Conservation (phyloP, 768 basidiomycete species). For the Lactifluus subvellereus region DNA sequence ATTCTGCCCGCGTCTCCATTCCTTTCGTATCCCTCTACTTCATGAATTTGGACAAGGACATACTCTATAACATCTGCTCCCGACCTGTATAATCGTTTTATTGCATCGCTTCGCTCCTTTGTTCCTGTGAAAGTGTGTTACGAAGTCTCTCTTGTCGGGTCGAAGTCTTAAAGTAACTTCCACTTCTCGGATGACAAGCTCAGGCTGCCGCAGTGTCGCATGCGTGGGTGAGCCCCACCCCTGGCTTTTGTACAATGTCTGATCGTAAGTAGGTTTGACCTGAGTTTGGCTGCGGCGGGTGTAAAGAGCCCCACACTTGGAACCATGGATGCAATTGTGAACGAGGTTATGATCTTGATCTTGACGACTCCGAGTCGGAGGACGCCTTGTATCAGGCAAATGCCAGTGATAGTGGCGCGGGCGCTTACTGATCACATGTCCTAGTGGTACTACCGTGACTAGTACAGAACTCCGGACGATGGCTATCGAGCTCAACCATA, state of each 20-base stretch:
- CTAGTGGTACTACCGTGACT: too few species aligned
- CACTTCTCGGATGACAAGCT: background rate
- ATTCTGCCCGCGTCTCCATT: background rate
- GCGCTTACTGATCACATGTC: background rate
- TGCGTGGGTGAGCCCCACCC: background rate
- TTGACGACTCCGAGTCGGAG: too few species aligned
- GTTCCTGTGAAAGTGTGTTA: background rate
- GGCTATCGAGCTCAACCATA: too few species aligned
- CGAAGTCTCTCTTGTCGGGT: background rate
- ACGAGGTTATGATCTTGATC: too few species aligned
- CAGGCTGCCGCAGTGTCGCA: background rate
- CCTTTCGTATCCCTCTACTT: constrained; percentile 1
- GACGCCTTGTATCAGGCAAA: background rate
- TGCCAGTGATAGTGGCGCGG: background rate
- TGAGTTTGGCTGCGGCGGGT: too few species aligned
- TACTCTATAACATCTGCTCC: constrained; percentile 5
- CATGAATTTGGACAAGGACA: constrained; percentile 9
- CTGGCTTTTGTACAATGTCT: background rate
- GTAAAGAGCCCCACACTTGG: too few species aligned
- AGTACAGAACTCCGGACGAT: too few species aligned
- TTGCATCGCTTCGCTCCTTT: background rate
- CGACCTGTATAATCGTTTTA: constrained; percentile 15
- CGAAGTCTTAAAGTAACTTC: background rate
- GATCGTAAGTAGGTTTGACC: background rate
- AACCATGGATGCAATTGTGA: too few species aligned